These are phyloP conservation scores for Poteriospumella lacustris DNA, from an alignment of 108 stramenopile species.

Conservation along the genomic window DNA sequence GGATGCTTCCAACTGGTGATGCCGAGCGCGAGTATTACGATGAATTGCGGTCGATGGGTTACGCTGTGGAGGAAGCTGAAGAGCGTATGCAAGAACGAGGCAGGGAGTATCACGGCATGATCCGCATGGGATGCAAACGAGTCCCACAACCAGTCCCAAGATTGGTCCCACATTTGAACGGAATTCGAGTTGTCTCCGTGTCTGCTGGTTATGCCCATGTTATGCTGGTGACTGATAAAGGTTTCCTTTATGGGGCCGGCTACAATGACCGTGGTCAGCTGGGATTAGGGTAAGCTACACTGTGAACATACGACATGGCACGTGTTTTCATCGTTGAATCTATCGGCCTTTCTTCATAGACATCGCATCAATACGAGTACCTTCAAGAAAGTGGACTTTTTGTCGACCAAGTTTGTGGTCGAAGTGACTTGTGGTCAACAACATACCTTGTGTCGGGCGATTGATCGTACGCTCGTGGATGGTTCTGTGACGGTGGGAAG, in stretches of 20 bases:
- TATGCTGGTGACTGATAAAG: neutral
- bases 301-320: no score
- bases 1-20: conserved; percentile 21
- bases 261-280: conserved; percentile 36
- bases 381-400: neutral
- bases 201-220: conserved; percentile 29
- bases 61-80: conserved; percentile 11
- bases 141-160: neutral
- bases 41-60: conserved; percentile 13
- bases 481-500: neutral
- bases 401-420: neutral
- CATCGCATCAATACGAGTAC: conserved; percentile 32
- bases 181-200: conserved; percentile 1
- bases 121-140: neutral
- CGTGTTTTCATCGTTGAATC: neutral
- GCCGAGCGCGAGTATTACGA: conserved; percentile 20
- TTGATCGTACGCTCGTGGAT: neutral
- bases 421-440: conserved; percentile 30
- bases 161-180: neutral
- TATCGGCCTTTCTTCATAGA: neutral
- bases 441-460: conserved; percentile 21
- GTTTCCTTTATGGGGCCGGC: conserved; percentile 2
- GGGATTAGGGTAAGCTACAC: conserved; percentile 14
- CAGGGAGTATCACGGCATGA: conserved; percentile 12
- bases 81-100: conserved; percentile 3